These are phyloP conservation scores for Pseudozyma pruni DNA, from an alignment of 1,284 basidiomycete genomes.

Conservation along the genomic window DNA sequence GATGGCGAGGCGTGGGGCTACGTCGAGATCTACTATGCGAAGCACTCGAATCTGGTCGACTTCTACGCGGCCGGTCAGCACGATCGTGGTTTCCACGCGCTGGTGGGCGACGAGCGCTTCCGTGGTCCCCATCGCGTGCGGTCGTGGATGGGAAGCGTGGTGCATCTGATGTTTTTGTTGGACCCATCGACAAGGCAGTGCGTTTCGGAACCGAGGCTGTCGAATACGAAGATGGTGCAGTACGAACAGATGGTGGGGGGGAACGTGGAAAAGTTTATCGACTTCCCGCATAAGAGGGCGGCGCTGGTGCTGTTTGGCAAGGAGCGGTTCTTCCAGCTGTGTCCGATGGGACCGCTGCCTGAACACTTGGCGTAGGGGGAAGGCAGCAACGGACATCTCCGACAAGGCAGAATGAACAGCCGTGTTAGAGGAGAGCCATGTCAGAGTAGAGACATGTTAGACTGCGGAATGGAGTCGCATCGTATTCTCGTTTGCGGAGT, in stretches of 20 bases:
- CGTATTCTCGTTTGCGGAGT: too few species aligned
- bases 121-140: conserved; percentile 61
- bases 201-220: conserved; percentile 60
- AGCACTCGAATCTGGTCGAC: conserved; percentile 46
- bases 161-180: conserved; percentile 62
- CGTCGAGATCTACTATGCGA: conserved; percentile 62
- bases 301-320: conserved; percentile 59
- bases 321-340: conserved; percentile 63
- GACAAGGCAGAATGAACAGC: too few species aligned
- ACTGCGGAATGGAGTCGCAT: too few species aligned
- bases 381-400: background rate
- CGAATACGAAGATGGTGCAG: conserved; percentile 63
- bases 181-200: conserved; percentile 54
- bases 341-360: conserved; percentile 52
- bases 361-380: conserved; percentile 23
- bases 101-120: conserved; percentile 63
- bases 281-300: conserved; percentile 64
- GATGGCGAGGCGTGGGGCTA: conserved; percentile 65
- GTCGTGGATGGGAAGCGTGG: conserved; percentile 63
- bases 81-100: conserved; percentile 63
- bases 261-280: conserved; percentile 62
- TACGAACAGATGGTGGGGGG: conserved; percentile 65
- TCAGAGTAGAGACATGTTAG: too few species aligned
- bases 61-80: conserved; percentile 49
- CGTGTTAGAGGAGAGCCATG: background rate